Evolutionary conservation across 352 stramenopile species (phyloP), one percentile per base, ranked within the genome.

Genomic region (Thraustotheca clavata): DNA sequence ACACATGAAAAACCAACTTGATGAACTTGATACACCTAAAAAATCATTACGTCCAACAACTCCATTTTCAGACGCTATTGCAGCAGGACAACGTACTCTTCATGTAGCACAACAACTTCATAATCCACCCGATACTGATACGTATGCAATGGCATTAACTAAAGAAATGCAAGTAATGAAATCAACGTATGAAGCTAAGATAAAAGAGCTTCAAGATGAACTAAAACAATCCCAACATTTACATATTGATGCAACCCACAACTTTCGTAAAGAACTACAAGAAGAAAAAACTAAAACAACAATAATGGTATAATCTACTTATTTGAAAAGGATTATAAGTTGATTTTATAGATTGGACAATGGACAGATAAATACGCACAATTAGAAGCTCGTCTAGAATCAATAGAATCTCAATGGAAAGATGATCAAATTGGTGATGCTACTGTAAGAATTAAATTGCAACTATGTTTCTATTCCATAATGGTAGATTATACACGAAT

Each of bases 91-190:
- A 59, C 71, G 83, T 3, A 87, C 73, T 1, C 75, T 77, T 48
- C 73, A 73, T 0, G 65, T 91, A 32, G 78, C 73, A 1, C 73
- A 88, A 22, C 67, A 88, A 43, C 67, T 91, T 11, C 75, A 38
- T 46, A 47, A 22, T 41, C 29, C 32, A 67, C 68, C 24, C 49
- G 68, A 77, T 46, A 70, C 41, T 41, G 80, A 91, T 49, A 89
- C 75, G 26, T 93, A 94, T 39, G 82, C 77, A 4, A 59, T 87
- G 11, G 79, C 83, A 31, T 66, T 89, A 20, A 73, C 74, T 24
- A 82, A 80, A 41, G 83, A 88, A 52, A 89, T 90, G 74, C 67
- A 75, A 0, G 69, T 65, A 26, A 90, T 86, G 75, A 87, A 86
- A 49, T 69, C 77, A 11, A 74, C 77, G 33, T 91, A 88, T 60